Percentiles rank a stretch among this genome's conserved stretches.
Conservation (phyloP, 305 asterid species). For the Coffea humblotiana region DNA sequence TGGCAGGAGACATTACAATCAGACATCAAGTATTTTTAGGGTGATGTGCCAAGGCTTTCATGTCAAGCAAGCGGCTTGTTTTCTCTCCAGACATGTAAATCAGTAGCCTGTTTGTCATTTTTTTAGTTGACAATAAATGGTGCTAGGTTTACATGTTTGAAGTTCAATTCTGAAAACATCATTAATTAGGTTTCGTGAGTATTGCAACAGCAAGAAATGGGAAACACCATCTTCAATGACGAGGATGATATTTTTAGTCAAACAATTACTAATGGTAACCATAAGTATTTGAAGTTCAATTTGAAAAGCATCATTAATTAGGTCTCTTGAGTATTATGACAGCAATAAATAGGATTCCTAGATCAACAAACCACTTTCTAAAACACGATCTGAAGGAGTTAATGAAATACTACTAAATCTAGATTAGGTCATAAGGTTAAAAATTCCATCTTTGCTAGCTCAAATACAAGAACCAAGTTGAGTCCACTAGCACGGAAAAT, state of each 20-base stretch:
- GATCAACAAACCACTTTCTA: neutral
- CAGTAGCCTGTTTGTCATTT: neutral
- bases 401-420: neutral
- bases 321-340: neutral
- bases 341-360: neutral
- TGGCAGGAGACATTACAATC: neutral
- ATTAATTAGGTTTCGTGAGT: neutral
- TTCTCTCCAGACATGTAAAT: neutral
- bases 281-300: neutral
- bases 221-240: neutral
- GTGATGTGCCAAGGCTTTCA: conserved; percentile 2
- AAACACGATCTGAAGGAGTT: neutral
- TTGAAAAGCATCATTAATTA: neutral
- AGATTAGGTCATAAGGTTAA: neutral
- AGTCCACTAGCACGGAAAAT: neutral
- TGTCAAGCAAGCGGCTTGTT: neutral
- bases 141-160: neutral
- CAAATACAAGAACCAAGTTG: neutral
- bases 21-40: neutral
- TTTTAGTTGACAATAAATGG: too few species aligned
- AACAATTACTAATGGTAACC: neutral
- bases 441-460: neutral
- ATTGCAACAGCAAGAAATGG: neutral
- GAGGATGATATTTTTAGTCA: too few species aligned
- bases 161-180: neutral